phyloP scores from a whole-genome alignment of 768 basidiomycete genomes.

The Serendipita vermifera region DNA sequence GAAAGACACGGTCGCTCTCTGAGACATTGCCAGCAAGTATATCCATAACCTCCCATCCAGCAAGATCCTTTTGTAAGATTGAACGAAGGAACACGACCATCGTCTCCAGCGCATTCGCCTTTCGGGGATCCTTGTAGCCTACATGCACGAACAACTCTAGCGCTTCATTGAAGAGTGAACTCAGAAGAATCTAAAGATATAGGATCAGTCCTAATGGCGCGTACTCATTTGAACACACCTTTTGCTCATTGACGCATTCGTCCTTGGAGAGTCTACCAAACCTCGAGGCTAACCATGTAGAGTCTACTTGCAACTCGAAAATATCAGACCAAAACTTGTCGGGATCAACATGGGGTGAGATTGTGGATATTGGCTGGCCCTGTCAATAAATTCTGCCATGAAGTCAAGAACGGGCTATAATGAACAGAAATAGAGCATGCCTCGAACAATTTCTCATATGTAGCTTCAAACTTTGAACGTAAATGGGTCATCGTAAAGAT shows the following conservation, averaged over 20 bases:
- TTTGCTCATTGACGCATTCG: constrained; percentile 35
- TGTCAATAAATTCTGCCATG: no score
- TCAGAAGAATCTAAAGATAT: constrained; percentile 35
- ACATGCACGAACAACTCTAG: constrained; percentile 24
- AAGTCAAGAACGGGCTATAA: no score
- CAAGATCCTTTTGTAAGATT: constrained; percentile 42
- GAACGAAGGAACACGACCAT: constrained; percentile 35
- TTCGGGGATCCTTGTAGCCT: constrained; percentile 26
- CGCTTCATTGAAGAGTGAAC: constrained; percentile 35
- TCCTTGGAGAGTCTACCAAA: constrained; percentile 35
- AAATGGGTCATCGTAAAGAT: background rate
- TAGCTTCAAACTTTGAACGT: constrained; percentile 3
- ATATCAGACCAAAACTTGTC: constrained; percentile 41
- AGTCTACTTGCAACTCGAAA: constrained; percentile 41
- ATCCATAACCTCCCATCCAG: constrained; percentile 65
- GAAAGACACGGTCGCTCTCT: constrained; percentile 46
- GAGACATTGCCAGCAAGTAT: constrained; percentile 47
- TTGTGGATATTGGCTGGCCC: constrained; percentile 18
- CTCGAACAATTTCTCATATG: constrained; percentile 8
- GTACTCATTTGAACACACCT: constrained; percentile 29
- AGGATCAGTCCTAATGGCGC: background rate
- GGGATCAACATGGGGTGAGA: constrained; percentile 32
- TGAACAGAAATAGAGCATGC: no score
- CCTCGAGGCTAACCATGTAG: constrained; percentile 30
- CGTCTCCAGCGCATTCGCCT: constrained; percentile 38